phyloP scores from a whole-genome alignment of 2,329 filamentous ascomycete genomes.

The Alternaria viburni region DNA sequence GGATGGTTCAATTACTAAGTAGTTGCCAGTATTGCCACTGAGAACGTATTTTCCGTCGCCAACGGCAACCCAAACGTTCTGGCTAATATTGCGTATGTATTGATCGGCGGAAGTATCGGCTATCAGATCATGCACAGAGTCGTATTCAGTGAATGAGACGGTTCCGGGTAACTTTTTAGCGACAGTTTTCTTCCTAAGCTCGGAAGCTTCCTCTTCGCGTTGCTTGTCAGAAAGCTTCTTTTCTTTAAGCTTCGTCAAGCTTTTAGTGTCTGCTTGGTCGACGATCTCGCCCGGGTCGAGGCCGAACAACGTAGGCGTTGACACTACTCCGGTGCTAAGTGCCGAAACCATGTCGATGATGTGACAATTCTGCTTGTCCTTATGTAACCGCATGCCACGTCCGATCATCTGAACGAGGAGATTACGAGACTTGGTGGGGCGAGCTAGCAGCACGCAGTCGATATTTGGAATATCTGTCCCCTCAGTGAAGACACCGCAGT shows the following conservation, averaged over 20 bases:
- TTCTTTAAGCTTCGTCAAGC: constrained; percentile 64
- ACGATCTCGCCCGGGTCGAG: constrained; percentile 83
- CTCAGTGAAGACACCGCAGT: constrained; percentile 96
- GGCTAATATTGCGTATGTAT: constrained; percentile 78
- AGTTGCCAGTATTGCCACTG: constrained; percentile 65
- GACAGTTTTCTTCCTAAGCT: constrained; percentile 61
- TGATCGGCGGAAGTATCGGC: constrained; percentile 78
- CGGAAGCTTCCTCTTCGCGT: constrained; percentile 66
- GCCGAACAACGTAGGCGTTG: constrained; percentile 90
- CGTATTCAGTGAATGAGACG: constrained; percentile 87
- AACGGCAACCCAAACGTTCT: constrained; percentile 82
- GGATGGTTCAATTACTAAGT: constrained; percentile 60
- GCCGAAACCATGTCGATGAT: constrained; percentile 95
- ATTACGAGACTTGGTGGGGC: constrained; percentile 92
- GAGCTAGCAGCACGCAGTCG: constrained; percentile 86
- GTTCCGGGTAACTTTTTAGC: constrained; percentile 49
- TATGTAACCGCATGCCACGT: constrained; percentile 82
- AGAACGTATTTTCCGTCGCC: constrained; percentile 75
- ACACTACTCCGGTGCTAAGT: constrained; percentile 82
- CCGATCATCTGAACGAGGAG: constrained; percentile 98
- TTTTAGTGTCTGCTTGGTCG: constrained; percentile 66
- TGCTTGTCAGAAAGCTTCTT: constrained; percentile 53
- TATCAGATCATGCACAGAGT: constrained; percentile 88
- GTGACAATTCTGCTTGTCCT: constrained; percentile 86
- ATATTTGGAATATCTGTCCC: constrained; percentile 98